Evolutionary conservation across 2,329 filamentous ascomycete genomes (phyloP), one percentile per base, ranked within the genome.

Genomic region (Dryadomyces quercivorus): DNA sequence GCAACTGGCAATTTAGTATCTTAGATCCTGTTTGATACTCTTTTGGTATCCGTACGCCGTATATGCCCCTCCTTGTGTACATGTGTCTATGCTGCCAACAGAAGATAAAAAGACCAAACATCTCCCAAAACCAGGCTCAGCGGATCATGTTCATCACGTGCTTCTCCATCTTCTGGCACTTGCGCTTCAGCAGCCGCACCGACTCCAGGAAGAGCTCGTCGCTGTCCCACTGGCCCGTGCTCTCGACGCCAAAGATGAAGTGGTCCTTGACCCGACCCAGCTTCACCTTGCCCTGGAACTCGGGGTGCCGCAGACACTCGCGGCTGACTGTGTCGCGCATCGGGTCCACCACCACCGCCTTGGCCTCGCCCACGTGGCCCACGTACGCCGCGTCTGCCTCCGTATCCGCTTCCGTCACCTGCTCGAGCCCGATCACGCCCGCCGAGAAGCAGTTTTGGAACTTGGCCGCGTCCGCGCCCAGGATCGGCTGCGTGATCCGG

Each of bases 191-290:
- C 61, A 89, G 75, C 71, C 85, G 86, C 51, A 98, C 79, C 31
- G 88, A 84, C 71, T 97, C 90, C 55, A 98, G 70, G 74, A 98
- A 97, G 60, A 98, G 76, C 70, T 90, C 84, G 63, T 97, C 92
- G 65, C 90, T 95, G 56, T 93, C 85, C 75, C 89, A 95, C 72
- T 98, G 93, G 6, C 93, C 94, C 0, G 89, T 85, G 74, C 91
- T 96, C 75, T 98, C 93, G 40, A 98, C 78, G 54, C 83, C 86
- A 76, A 93, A 98, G 70, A 98, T 97, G 69, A 98, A 98, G 72
- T 98, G 94, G 68, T 98, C 93, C 60, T 90, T 78, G 63, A 90
- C 75, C 54, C 94, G 79, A 46, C 93, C 93, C 36, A 98, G 80
- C 75, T 90, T 91, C 59, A 98, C 93, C 75, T 96, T 98, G 66